Evolutionary conservation across 257 asterid genomes (phyloP), one percentile per base, ranked within the genome.

Genomic region (Nyctanthes arbortristis): DNA sequence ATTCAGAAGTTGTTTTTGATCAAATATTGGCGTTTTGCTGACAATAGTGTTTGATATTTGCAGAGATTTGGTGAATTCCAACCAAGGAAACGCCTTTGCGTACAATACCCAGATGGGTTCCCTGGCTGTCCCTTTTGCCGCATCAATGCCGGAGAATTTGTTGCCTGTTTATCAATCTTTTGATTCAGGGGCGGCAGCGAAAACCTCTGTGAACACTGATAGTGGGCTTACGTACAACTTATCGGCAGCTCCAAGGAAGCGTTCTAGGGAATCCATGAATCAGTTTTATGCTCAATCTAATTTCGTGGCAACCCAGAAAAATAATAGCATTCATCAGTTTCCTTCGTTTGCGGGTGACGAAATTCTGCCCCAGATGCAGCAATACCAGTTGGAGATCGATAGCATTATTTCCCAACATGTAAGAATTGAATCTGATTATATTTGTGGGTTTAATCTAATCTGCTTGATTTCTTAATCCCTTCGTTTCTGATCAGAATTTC

Each of bases 341-440:
- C 77, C 88, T 13, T 45, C 70, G 5, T 66, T 71, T 3, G 49
- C 72, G 54, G 88, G 87, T 0, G 87, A 77, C 3, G 85, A 81
- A n/a, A 12, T 81, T 13, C 11, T 82, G 49, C 91, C 87, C 0
- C 85, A 78, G 25, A 45, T 88, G 18, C 84, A 85, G 34, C 92
- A 84, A 11, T 82, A 82, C 3, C 89, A 89, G 27, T 70, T 74
- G 31, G 96, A 91, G 59, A 82, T 89, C 55, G 95, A 89, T 14
- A 22, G 76, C 54, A 63, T 91, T 29, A 83, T 91, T 60, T 85
- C 91, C 9, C 89, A 80, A 43, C 91, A 91, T 54, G 97, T 89
- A 74, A 60, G 96, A 35, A 1, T 34, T 33, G n/a, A 1, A 11
- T 22, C 14, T 36, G 10, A 9, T 10, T n/a, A 35, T 5, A 12